Base-by-base conservation (phyloP, 2,329 filamentous ascomycete genomes). In the Arachnomyces sp. region DNA sequence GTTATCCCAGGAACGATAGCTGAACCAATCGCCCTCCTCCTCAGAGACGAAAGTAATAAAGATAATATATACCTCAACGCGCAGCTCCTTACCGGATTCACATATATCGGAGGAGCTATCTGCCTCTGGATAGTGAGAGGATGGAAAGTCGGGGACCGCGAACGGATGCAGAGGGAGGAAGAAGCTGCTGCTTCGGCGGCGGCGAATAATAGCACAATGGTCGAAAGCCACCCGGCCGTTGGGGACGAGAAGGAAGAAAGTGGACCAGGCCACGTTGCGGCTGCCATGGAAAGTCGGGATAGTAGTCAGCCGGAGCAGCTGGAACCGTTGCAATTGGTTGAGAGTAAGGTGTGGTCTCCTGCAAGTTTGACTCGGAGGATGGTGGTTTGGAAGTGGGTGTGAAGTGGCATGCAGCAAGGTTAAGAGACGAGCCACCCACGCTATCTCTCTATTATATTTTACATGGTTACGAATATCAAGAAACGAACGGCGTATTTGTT, bases 11-110 rank as follows among this genome's bases (percentile, higher is more conserved):
- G 65, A 3, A 68, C 65, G 0, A 60, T 65, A 28, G 59, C 64
- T 1, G 64, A 69, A 36, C 74, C 76, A 2, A 82, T 83, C 47
- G 80, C 72, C 2, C 58, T 84, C 31, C 65, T 74, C 38, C 70
- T 83, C 20, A 66, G 70, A 42, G 69, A 70, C 13, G 48, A 51
- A 37, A 42, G 50, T 7, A 43, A 51, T 4, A 34, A 46, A 4
- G 49, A 51, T 1, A 53, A 51, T 20, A 53, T 56, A 2, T 69
- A 68, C 43, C 47, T 67, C 13, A 54, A 55, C 20, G 60, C 65
- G 3, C 66, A 69, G 47, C 50, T 82, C 1, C 82, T 82, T 46
- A 71, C 73, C 0, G 79, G 75, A 2, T 63, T 76, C 43, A 74
- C 81, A 65, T 84, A 75, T 48, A 55, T 82, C 15, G 70, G 63